Percentiles rank a stretch among this genome's conserved stretches.
These are phyloP conservation scores for Crithidia brevicula DNA, from an alignment of 208 protist species.

Conservation along the genomic window DNA sequence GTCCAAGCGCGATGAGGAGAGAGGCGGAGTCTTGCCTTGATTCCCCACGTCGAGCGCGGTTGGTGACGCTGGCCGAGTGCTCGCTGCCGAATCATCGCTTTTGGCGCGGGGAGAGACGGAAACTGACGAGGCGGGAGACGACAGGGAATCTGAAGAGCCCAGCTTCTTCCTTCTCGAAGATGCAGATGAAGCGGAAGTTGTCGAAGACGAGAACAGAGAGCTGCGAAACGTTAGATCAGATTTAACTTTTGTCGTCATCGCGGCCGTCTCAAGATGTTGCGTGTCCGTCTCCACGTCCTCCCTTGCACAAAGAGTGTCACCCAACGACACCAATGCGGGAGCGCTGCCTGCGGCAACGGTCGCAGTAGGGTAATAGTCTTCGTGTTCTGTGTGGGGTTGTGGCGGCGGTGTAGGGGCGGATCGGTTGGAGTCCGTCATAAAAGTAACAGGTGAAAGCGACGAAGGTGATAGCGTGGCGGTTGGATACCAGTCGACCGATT, in stretches of 20 bases:
- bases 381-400: background rate
- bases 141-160: background rate
- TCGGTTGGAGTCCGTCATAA: conserved; percentile 10
- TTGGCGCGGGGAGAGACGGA: no score
- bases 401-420: background rate
- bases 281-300: background rate
- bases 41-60: no score
- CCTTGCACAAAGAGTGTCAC: background rate
- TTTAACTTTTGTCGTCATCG: background rate
- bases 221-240: background rate
- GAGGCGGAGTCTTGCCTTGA: no score
- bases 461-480: background rate
- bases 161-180: no score
- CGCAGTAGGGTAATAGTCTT: background rate
- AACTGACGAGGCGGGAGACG: no score
- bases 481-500: conserved; percentile 6
- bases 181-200: background rate
- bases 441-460: conserved; percentile 3
- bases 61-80: no score
- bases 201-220: conserved; percentile 9
- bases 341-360: no score
- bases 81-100: no score
- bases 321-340: background rate
- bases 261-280: background rate
- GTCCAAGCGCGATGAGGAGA: no score